These are phyloP conservation scores for Russula olivacea DNA, from an alignment of 768 basidiomycete genomes.

Conservation along the genomic window DNA sequence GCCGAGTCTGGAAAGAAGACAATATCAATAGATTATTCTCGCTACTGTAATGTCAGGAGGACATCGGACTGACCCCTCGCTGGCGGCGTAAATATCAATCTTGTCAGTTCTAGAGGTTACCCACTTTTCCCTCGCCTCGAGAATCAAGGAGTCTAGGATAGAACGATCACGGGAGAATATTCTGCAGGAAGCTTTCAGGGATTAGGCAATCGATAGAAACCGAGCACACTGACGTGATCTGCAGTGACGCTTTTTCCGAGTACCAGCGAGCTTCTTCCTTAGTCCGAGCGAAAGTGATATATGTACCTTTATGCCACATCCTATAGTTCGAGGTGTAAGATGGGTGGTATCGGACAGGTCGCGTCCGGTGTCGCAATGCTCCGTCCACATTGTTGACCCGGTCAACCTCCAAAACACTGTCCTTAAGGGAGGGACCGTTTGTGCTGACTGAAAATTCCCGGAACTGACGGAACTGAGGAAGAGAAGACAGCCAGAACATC, in stretches of 20 bases:
- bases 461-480: slow-evolving; percentile 53
- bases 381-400: slow-evolving; percentile 8
- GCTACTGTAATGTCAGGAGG: background rate
- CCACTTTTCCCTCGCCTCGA: slow-evolving; percentile 21
- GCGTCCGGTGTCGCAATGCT: slow-evolving; percentile 11
- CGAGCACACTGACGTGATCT: slow-evolving; percentile 37
- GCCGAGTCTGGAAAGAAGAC: slow-evolving; percentile 9
- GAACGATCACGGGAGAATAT: slow-evolving; percentile 20
- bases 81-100: slow-evolving; percentile 42
- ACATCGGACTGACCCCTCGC: slow-evolving; percentile 35
- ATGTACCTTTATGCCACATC: slow-evolving; percentile 43
- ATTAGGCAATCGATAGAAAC: background rate
- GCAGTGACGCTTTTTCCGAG: slow-evolving; percentile 36
- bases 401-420: slow-evolving; percentile 29
- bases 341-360: slow-evolving; percentile 40
- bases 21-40: background rate
- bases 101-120: slow-evolving; percentile 12
- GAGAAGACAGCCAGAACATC: slow-evolving; percentile 60
- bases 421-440: slow-evolving; percentile 34
- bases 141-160: slow-evolving; percentile 22
- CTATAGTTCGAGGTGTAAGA: slow-evolving; percentile 36
- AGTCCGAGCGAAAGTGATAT: slow-evolving; percentile 32
- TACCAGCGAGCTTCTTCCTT: slow-evolving; percentile 35
- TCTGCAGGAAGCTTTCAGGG: slow-evolving; percentile 7
- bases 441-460: slow-evolving; percentile 52